These are phyloP conservation scores for Evernia prunastri DNA, from an alignment of 495 filamentous ascomycete genomes.

Conservation along the genomic window DNA sequence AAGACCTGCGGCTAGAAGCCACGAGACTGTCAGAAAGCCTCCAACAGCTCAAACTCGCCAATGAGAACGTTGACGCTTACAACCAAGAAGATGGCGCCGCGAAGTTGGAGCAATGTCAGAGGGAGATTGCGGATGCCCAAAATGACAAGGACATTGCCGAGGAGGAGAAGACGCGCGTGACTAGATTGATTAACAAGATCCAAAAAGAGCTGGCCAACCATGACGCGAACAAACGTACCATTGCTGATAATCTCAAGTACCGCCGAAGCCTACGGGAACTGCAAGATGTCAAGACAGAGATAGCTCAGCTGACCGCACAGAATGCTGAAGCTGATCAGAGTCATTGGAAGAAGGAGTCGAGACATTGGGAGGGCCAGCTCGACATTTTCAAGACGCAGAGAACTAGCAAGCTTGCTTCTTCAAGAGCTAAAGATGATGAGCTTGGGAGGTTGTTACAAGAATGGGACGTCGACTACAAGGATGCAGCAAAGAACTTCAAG, in stretches of 20 bases:
- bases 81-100: conserved; percentile 64
- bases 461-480: conserved; percentile 80
- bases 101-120: conserved; percentile 61
- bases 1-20: conserved; percentile 63
- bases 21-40: conserved; percentile 64
- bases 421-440: conserved; percentile 77
- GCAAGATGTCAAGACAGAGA: conserved; percentile 58
- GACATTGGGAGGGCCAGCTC: conserved; percentile 52
- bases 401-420: conserved; percentile 59
- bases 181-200: conserved; percentile 65
- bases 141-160: conserved; percentile 59
- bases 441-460: conserved; percentile 61
- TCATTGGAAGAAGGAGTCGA: conserved; percentile 62
- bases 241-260: conserved; percentile 79
- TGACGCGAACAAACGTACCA: conserved; percentile 70
- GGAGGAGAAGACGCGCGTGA: conserved; percentile 58
- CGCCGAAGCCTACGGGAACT: conserved; percentile 65
- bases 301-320: conserved; percentile 67
- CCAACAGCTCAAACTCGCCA: conserved; percentile 66
- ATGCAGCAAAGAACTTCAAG: conserved; percentile 74
- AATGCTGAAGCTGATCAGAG: conserved; percentile 78
- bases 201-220: conserved; percentile 70
- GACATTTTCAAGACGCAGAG: conserved; percentile 55
- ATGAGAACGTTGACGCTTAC: conserved; percentile 75
- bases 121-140: conserved; percentile 61